Evolutionary conservation across 2,329 filamentous ascomycete species (phyloP).

Genomic region (Colletotrichum gigasporum): DNA sequence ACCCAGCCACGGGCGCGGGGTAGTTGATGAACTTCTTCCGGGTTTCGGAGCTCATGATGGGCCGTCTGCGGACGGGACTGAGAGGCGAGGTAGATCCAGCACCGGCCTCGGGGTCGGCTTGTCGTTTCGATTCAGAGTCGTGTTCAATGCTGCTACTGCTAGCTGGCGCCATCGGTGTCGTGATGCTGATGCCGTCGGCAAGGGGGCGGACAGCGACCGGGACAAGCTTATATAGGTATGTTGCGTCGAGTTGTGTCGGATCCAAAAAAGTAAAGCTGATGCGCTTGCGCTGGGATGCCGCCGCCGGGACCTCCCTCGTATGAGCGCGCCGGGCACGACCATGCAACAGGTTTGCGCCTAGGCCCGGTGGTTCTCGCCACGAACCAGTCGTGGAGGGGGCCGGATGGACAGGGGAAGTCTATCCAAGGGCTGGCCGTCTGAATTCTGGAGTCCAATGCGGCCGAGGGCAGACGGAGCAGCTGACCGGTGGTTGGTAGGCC

Average conservation of each 20-base stretch:
- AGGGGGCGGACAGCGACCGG: neutral
- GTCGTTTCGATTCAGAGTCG: neutral
- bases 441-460: neutral
- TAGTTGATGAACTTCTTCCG: constrained; percentile 45
- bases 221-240: constrained; percentile 27
- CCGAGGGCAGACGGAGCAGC: neutral
- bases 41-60: constrained; percentile 27
- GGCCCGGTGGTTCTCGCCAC: constrained; percentile 14
- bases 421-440: constrained; percentile 2
- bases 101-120: neutral
- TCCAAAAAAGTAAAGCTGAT: constrained; percentile 17
- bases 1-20: constrained; percentile 47
- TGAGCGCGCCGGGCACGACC: constrained; percentile 14
- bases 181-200: neutral
- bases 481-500: neutral
- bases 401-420: constrained; percentile 2
- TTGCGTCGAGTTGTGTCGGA: constrained; percentile 14
- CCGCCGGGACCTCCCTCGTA: constrained; percentile 27
- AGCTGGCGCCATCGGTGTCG: constrained; percentile 3
- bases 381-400: neutral
- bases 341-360: constrained; percentile 25
- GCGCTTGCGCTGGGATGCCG: constrained; percentile 23
- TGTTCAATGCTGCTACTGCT: neutral
- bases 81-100: neutral
- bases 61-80: neutral